phyloP scores from a whole-genome alignment of 306 rosid genomes.

The Trichosanthes truncata region DNA sequence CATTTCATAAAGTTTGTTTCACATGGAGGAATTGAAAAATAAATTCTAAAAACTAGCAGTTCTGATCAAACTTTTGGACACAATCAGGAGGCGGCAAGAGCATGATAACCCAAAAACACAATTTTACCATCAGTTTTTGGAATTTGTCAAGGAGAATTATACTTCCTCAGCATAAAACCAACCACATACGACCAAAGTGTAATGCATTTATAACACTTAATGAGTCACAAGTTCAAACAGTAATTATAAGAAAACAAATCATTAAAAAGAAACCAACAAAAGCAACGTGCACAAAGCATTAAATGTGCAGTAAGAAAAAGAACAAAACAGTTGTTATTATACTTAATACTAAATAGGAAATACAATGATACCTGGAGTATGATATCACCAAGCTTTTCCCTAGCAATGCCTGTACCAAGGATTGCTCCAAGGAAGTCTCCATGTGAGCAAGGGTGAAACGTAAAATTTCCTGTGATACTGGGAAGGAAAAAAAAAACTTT shows the following conservation, averaged over 20 bases:
- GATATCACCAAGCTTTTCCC: conserved; percentile 85
- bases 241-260: not conserved
- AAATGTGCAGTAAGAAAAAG: not conserved
- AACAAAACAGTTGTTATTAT: not conserved
- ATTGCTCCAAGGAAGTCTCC: conserved; percentile 88
- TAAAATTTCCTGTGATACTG: conserved; percentile 81
- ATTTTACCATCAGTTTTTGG: not conserved
- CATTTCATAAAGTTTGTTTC: not conserved
- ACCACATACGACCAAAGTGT: not conserved
- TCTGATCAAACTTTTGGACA: not conserved
- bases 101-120: not conserved
- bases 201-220: not conserved
- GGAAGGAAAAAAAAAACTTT: conserved; percentile 13
- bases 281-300: not conserved
- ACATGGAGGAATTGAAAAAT: not conserved
- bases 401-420: conserved; percentile 76
- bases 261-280: not conserved
- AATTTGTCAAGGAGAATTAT: not conserved
- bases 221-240: not conserved
- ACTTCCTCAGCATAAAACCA: not conserved
- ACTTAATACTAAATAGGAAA: not conserved
- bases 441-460: conserved; percentile 69
- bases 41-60: not conserved
- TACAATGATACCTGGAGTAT: conserved; percentile 56
- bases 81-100: not conserved